Percentiles rank a stretch among this genome's conserved stretches.
phyloP scores from a whole-genome alignment of 1,284 basidiomycete genomes.

The Cerioporus squamosus region DNA sequence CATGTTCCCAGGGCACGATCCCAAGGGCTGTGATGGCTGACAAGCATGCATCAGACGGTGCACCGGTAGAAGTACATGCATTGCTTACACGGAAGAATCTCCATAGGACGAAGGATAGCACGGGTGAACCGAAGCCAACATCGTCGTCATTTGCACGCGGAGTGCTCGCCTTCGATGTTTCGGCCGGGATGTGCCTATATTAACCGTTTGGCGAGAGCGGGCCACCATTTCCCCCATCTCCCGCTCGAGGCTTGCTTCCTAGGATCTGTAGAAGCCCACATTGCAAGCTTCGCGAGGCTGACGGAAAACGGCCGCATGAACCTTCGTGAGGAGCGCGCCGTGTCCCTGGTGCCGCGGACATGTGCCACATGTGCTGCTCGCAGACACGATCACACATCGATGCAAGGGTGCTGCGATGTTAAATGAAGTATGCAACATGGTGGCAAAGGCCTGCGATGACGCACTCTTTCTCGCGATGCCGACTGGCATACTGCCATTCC shows the following conservation, averaged over 20 bases:
- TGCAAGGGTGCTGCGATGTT: constrained; percentile 9
- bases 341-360: background rate
- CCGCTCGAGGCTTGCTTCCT: background rate
- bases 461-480: constrained; percentile 5
- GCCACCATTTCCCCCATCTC: background rate
- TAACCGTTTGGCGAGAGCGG: constrained; percentile 14
- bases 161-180: background rate
- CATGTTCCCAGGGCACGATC: background rate
- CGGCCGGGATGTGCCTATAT: constrained; percentile 19
- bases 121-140: background rate
- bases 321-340: background rate
- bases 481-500: background rate
- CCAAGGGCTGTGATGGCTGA: background rate
- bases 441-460: constrained; percentile 4
- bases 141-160: constrained; percentile 3
- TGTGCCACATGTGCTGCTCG: constrained; percentile 14
- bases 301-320: background rate
- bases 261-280: too few relatives aligned
- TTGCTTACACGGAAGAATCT: background rate
- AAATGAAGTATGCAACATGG: constrained; percentile 9
- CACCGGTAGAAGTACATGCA: background rate
- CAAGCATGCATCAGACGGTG: constrained; percentile 1
- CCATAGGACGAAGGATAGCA: background rate
- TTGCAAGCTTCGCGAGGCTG: too few relatives aligned
- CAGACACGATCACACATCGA: constrained; percentile 17